phyloP scores from a whole-genome alignment of 1,284 basidiomycete species.

The Melanopsichium pennsylvanicum region DNA sequence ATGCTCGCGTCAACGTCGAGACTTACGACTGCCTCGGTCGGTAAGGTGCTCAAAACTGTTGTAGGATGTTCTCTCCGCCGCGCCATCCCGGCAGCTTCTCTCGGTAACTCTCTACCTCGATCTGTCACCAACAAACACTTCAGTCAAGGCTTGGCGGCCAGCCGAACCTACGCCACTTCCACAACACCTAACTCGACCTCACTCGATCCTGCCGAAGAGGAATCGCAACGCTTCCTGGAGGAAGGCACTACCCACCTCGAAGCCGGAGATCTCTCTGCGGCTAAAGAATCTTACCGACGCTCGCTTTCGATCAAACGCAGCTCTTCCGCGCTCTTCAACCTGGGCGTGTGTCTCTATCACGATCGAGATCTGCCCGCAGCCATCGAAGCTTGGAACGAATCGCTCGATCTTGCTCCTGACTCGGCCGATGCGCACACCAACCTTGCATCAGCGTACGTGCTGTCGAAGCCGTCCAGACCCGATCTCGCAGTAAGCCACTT shows the following conservation, averaged over 20 bases:
- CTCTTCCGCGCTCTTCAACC: conserved; percentile 83
- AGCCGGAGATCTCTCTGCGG: conserved; percentile 83
- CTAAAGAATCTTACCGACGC: conserved; percentile 79
- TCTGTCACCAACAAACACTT: conserved; percentile 1
- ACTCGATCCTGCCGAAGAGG: conserved; percentile 81
- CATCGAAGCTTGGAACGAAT: conserved; percentile 54
- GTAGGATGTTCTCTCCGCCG: too few species aligned
- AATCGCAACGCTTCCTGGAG: conserved; percentile 83
- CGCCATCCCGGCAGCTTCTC: too few species aligned
- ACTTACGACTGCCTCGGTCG: too few species aligned
- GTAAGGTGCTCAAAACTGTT: too few species aligned
- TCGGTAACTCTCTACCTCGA: not conserved
- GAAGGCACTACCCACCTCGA: conserved; percentile 86
- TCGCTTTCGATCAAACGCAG: conserved; percentile 82
- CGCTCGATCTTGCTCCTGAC: conserved; percentile 75
- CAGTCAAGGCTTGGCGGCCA: not conserved
- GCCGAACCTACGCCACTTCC: conserved; percentile 75
- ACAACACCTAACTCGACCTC: conserved; percentile 80
- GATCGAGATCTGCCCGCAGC: conserved; percentile 71
- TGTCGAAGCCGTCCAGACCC: conserved; percentile 82
- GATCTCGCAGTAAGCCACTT: conserved; percentile 80
- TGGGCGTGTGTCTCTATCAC: conserved; percentile 87
- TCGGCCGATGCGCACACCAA: conserved; percentile 92
- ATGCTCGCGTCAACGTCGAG: conserved; percentile 32
- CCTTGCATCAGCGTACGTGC: conserved; percentile 91